phyloP scores from a whole-genome alignment of 2,329 filamentous ascomycete species.

The Colletotrichum cereale region DNA sequence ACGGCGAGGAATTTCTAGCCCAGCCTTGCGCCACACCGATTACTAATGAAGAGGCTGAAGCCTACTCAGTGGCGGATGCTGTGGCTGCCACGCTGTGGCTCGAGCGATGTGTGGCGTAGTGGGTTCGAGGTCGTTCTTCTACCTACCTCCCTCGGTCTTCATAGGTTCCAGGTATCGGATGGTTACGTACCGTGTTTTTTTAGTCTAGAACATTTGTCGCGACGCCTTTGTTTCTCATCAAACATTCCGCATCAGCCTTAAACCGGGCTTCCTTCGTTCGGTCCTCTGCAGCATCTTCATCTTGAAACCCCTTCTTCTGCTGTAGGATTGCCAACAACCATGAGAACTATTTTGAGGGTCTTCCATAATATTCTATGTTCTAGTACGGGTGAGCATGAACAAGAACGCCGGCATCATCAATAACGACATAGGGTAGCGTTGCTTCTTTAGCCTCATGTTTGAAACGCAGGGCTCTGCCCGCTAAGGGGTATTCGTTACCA shows the following conservation, averaged over 20 bases:
- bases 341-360: not conserved
- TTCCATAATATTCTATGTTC: not conserved
- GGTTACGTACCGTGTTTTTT: slow-evolving; percentile 9
- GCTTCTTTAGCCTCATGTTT: slow-evolving; percentile 8
- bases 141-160: not conserved
- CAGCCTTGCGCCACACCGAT: slow-evolving; percentile 38
- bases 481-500: not conserved
- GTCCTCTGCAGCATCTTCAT: not conserved
- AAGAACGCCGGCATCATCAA: not conserved
- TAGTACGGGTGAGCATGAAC: not conserved
- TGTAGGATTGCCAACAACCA: not conserved
- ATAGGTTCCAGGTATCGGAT: not conserved
- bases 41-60: slow-evolving; percentile 35
- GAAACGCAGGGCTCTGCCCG: slow-evolving; percentile 25
- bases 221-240: not conserved
- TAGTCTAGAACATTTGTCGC: slow-evolving; percentile 26
- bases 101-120: not conserved
- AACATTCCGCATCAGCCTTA: slow-evolving; percentile 32
- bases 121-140: slow-evolving; percentile 10
- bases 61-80: not conserved
- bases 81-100: slow-evolving; percentile 1
- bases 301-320: not conserved
- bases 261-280: not conserved
- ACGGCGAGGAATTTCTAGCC: slow-evolving; percentile 33
- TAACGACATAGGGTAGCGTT: not conserved